Evolutionary conservation across 805 yeast genomes (phyloP).

Genomic region (Candida boleticola): DNA sequence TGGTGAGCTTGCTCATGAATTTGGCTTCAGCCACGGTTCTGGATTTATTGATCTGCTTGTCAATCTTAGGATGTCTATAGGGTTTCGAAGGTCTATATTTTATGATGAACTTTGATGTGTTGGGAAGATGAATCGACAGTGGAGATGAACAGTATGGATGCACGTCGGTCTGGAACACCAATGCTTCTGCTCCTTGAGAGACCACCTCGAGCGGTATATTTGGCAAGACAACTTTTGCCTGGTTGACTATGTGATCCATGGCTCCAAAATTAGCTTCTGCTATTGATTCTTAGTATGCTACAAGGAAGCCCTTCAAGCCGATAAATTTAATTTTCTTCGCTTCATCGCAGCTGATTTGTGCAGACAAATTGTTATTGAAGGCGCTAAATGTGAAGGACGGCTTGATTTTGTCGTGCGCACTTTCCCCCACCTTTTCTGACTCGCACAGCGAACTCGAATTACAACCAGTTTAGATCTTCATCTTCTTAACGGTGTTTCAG

Average conservation of each 20-base stretch:
- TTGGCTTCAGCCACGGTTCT: conserved; percentile 86
- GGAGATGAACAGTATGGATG: conserved; percentile 62
- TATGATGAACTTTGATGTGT: conserved; percentile 46
- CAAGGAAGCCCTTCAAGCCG: too few species aligned
- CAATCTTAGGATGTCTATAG: conserved; percentile 86
- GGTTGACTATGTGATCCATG: conserved; percentile 48
- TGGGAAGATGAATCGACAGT: conserved; percentile 9
- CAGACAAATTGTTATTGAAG: too few species aligned
- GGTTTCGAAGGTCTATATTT: conserved; percentile 87
- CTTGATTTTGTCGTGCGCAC: too few species aligned
- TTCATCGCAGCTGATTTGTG: too few species aligned
- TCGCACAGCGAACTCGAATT: too few species aligned
- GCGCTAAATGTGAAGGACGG: too few species aligned
- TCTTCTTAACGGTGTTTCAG: too few species aligned
- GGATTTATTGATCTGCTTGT: conserved; percentile 68
- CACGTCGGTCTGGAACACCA: conserved; percentile 57
- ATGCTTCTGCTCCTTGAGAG: conserved; percentile 91
- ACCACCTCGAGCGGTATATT: conserved; percentile 52
- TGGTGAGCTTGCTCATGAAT: conserved; percentile 55
- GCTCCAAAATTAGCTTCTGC: too few species aligned
- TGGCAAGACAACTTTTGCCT: conserved; percentile 43
- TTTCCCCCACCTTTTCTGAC: too few species aligned
- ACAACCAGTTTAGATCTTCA: too few species aligned
- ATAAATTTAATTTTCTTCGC: too few species aligned
- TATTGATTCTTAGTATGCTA: too few species aligned